phyloP scores from a whole-genome alignment of 176 grass and related monocot genomes.

The Juncus inflexus region DNA sequence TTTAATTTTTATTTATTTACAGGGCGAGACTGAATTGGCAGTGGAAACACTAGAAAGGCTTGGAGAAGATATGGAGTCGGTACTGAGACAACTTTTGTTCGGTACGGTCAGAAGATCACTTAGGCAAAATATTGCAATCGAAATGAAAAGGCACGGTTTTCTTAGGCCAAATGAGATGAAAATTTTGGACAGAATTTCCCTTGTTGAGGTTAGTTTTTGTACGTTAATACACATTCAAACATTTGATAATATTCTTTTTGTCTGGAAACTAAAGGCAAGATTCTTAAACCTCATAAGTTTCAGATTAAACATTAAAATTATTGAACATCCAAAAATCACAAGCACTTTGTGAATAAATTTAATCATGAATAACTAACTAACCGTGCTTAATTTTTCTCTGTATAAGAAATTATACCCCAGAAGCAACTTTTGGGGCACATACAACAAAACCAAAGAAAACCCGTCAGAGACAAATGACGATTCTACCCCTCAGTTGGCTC shows the following conservation, averaged over 20 bases:
- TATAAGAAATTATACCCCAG: constrained; percentile 85
- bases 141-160: constrained; percentile 74
- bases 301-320: too few relatives aligned
- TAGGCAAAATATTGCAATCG: constrained; percentile 59
- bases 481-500: constrained; percentile 34
- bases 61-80: constrained; percentile 74
- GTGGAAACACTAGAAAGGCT: constrained; percentile 78
- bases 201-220: constrained; percentile 74
- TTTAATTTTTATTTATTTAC: neutral
- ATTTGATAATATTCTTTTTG: too few relatives aligned
- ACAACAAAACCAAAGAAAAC: constrained; percentile 55
- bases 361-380: constrained; percentile 7
- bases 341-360: neutral
- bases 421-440: constrained; percentile 74
- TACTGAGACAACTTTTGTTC: constrained; percentile 80
- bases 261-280: neutral
- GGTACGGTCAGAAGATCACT: constrained; percentile 87
- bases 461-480: constrained; percentile 45
- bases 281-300: constrained; percentile 8
- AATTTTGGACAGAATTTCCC: constrained; percentile 62
- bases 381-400: constrained; percentile 31
- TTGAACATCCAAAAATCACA: too few relatives aligned
- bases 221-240: too few relatives aligned
- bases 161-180: constrained; percentile 64
- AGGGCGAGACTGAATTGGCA: constrained; percentile 80